These are phyloP conservation scores for Corymbia maculata DNA, from an alignment of 345 rosid species.

Conservation along the genomic window DNA sequence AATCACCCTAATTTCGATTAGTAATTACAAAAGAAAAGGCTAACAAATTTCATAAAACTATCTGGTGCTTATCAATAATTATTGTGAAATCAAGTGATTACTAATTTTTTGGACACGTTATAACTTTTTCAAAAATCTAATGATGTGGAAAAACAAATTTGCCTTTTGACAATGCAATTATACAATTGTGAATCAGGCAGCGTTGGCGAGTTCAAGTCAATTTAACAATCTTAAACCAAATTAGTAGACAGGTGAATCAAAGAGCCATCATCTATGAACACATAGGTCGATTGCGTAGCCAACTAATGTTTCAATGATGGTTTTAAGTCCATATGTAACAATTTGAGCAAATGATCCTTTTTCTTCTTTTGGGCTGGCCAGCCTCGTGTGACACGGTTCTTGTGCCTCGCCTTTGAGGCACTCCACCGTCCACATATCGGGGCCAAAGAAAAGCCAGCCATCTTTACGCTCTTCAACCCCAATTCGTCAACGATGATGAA, in stretches of 20 bases:
- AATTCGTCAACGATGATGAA: not conserved
- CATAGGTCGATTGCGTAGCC: not conserved
- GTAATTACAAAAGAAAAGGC: not conserved
- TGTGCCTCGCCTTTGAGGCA: not conserved
- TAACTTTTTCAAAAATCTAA: not conserved
- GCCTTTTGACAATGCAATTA: not conserved
- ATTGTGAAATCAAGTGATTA: not conserved
- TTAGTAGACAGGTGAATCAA: not conserved
- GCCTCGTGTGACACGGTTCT: not conserved
- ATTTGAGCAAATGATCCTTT: not conserved
- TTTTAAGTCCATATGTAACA: not conserved
- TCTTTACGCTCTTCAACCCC: not conserved
- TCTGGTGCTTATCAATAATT: not conserved
- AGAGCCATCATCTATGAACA: not conserved
- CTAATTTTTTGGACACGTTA: not conserved
- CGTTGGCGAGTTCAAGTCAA: not conserved
- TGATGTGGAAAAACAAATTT: not conserved
- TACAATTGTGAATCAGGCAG: not conserved
- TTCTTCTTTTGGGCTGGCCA: not conserved
- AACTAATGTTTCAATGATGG: not conserved
- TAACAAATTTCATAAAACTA: not conserved
- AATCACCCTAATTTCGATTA: not conserved
- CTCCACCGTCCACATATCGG: not conserved
- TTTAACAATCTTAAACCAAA: not conserved
- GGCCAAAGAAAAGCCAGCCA: not conserved